phyloP scores from a whole-genome alignment of 305 asterid species.

The Solanum hybrid region DNA sequence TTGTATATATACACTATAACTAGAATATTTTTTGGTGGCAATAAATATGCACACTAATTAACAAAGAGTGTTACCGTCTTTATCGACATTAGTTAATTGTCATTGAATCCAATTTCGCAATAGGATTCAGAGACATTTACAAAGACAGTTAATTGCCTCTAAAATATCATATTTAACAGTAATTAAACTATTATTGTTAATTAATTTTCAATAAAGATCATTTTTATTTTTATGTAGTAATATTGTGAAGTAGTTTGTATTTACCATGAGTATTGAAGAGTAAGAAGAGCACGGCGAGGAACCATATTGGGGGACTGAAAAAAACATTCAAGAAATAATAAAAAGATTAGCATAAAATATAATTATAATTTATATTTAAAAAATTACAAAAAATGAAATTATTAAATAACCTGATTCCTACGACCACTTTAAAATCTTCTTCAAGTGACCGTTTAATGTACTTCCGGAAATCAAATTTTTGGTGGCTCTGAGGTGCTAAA shows the following conservation, averaged over 20 bases:
- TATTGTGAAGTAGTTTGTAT: constrained; percentile 4
- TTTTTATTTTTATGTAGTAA: no score
- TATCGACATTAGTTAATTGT: no score
- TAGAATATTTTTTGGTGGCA: no score
- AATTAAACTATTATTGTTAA: no score
- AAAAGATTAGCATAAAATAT: background rate
- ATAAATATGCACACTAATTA: no score
- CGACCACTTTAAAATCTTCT: constrained; percentile 71
- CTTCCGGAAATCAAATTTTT: constrained; percentile 53
- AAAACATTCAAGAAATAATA: background rate
- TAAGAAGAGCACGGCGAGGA: constrained; percentile 66
- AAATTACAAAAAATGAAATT: background rate
- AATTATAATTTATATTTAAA: background rate
- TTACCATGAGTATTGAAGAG: constrained; percentile 92
- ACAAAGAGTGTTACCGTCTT: no score
- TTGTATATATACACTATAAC: no score
- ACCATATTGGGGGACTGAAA: constrained; percentile 86
- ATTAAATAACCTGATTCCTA: constrained; percentile 55
- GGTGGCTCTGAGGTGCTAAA: constrained; percentile 68
- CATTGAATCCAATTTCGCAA: no score
- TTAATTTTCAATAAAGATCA: no score
- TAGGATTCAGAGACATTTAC: background rate
- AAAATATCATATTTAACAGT: no score
- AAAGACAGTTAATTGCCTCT: no score
- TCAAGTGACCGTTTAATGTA: constrained; percentile 65